Percentiles rank a stretch among this genome's conserved stretches.
Conservation (phyloP, 306 rosid genomes). For the Vicia faba region DNA sequence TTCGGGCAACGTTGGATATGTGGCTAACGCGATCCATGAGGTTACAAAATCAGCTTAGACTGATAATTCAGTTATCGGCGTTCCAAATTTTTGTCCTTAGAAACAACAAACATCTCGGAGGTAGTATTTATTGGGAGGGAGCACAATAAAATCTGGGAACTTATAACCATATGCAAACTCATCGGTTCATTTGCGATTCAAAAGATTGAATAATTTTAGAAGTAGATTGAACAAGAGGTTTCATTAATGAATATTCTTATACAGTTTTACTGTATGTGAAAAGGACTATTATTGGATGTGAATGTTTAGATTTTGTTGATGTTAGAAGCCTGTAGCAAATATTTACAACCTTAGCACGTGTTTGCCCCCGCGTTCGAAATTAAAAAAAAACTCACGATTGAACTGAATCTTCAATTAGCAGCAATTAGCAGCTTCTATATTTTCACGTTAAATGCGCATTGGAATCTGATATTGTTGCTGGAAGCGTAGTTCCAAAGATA, state of each 20-base stretch:
- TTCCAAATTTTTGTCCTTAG: conserved; percentile 11
- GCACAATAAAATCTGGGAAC: conserved; percentile 18
- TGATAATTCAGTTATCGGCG: background rate
- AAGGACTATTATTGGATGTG: background rate
- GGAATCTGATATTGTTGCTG: no score
- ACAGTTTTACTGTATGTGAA: background rate
- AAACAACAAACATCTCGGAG: conserved; percentile 14
- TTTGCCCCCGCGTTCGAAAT: no score
- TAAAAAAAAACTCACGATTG: no score
- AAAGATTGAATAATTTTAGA: background rate
- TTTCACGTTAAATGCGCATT: no score
- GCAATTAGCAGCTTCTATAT: no score
- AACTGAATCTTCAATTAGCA: no score
- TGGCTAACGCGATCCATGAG: conserved; percentile 90
- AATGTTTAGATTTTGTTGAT: conserved; percentile 2
- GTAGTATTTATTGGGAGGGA: conserved; percentile 7
- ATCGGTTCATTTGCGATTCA: background rate
- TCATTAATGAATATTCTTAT: background rate
- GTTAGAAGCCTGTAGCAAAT: background rate
- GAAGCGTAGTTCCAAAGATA: no score
- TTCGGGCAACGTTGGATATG: conserved; percentile 71
- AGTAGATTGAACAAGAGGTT: conserved; percentile 7
- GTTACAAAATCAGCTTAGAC: conserved; percentile 66
- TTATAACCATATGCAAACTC: background rate
- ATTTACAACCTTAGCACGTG: background rate